A percentile compares a stretch with the other conserved stretches of the same genome.
phyloP scores from a whole-genome alignment of 345 rosid species.

The Mangifera indica region DNA sequence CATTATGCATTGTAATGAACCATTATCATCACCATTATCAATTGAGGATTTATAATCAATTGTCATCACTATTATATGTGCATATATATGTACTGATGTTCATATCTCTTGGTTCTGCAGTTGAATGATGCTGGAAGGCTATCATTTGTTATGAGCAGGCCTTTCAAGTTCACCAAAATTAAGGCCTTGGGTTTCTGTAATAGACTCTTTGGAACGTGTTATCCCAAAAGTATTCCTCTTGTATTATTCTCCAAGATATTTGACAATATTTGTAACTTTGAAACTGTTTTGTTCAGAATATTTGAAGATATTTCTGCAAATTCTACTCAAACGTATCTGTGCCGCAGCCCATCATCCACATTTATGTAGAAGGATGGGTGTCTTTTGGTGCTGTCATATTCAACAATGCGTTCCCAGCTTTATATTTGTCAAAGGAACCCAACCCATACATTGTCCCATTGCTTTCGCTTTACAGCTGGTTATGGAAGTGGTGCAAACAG shows the following conservation, averaged over 20 bases:
- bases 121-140: slow-evolving; percentile 2
- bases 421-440: too few relatives aligned
- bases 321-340: background rate
- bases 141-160: background rate
- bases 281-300: too few relatives aligned
- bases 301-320: background rate
- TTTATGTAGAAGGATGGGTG: too few relatives aligned
- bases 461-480: background rate
- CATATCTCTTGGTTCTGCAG: slow-evolving; percentile 7
- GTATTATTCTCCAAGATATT: background rate
- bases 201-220: background rate
- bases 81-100: background rate
- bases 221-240: background rate
- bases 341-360: too few relatives aligned
- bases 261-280: too few relatives aligned
- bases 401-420: too few relatives aligned
- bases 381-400: too few relatives aligned
- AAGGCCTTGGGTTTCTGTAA: background rate
- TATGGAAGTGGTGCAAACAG: background rate
- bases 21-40: background rate
- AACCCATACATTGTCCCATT: background rate
- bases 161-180: background rate
- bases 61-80: background rate
- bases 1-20: background rate
- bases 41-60: too few relatives aligned